Evolutionary conservation across 805 yeast genomes (phyloP).

Genomic region (Henningerozyma blattae): DNA sequence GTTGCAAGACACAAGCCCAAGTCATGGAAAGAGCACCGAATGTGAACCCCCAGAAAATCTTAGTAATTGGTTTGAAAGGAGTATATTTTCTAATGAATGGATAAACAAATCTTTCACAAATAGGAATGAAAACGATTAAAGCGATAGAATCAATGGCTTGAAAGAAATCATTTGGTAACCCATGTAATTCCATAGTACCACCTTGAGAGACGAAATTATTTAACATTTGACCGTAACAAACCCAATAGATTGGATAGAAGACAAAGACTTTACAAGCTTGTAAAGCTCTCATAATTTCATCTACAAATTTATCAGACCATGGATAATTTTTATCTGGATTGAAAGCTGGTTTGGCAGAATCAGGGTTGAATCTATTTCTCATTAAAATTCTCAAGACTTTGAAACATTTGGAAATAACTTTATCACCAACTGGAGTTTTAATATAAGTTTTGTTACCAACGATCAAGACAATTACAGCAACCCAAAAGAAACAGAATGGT

Average conservation of each 20-base stretch:
- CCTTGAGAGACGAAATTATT: constrained; percentile 67
- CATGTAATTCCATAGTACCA: constrained; percentile 60
- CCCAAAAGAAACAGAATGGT: constrained; percentile 56
- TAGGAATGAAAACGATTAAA: constrained; percentile 65
- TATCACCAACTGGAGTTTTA: constrained; percentile 49
- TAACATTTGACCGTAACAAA: constrained; percentile 61
- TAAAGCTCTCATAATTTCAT: constrained; percentile 54
- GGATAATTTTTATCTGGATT: constrained; percentile 34
- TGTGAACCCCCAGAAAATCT: constrained; percentile 60
- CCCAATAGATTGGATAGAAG: constrained; percentile 65
- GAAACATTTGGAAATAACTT: constrained; percentile 45
- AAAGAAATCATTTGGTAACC: constrained; percentile 71
- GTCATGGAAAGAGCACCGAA: constrained; percentile 55
- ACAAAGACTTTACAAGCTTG: constrained; percentile 63
- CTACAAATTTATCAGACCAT: constrained; percentile 65
- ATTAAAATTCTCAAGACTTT: constrained; percentile 31
- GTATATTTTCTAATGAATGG: constrained; percentile 37
- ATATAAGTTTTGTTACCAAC: constrained; percentile 44
- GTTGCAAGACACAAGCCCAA: constrained; percentile 67
- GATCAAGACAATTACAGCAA: constrained; percentile 42
- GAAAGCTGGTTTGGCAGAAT: constrained; percentile 45
- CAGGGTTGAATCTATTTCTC: constrained; percentile 37
- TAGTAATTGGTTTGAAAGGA: constrained; percentile 58
- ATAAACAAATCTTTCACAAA: constrained; percentile 48
- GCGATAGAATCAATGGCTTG: constrained; percentile 68